phyloP scores from a whole-genome alignment of 805 yeast genomes.

The Saccharomycopsis vini region DNA sequence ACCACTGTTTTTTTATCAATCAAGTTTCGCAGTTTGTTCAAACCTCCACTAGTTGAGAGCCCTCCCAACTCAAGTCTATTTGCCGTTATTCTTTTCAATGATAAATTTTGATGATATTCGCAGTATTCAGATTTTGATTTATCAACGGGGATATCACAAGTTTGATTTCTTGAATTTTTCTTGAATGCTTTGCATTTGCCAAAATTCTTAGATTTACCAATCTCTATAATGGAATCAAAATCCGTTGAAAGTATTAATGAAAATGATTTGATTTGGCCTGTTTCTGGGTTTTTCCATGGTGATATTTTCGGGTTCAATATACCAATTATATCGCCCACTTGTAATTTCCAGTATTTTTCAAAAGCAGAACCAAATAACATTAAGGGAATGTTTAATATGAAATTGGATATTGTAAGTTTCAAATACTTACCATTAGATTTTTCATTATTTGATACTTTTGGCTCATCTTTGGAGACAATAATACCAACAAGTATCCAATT shows the following conservation, averaged over 20 bases:
- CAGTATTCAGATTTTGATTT: conserved; percentile 47
- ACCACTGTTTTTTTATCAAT: conserved; percentile 7
- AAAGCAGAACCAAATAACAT: conserved; percentile 61
- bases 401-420: conserved; percentile 58
- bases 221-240: conserved; percentile 50
- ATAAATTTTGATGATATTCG: conserved; percentile 58
- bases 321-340: conserved; percentile 66
- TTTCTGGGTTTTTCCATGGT: conserved; percentile 27
- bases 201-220: conserved; percentile 62
- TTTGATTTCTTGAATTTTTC: conserved; percentile 36
- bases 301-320: conserved; percentile 66
- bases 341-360: conserved; percentile 61
- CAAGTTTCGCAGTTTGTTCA: conserved; percentile 20
- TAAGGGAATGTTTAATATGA: conserved; percentile 49
- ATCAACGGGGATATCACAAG: conserved; percentile 58
- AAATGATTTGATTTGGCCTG: conserved; percentile 31
- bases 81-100: conserved; percentile 42
- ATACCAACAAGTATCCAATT: conserved; percentile 82
- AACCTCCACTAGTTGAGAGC: conserved; percentile 44
- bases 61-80: conserved; percentile 72
- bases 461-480: conserved; percentile 46
- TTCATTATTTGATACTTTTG: conserved; percentile 20
- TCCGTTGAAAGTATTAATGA: conserved; percentile 46
- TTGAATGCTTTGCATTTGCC: conserved; percentile 51
- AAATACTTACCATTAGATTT: conserved; percentile 38